These are phyloP conservation scores for Eutypa lata DNA, from an alignment of 2,329 filamentous ascomycete genomes.

Conservation along the genomic window DNA sequence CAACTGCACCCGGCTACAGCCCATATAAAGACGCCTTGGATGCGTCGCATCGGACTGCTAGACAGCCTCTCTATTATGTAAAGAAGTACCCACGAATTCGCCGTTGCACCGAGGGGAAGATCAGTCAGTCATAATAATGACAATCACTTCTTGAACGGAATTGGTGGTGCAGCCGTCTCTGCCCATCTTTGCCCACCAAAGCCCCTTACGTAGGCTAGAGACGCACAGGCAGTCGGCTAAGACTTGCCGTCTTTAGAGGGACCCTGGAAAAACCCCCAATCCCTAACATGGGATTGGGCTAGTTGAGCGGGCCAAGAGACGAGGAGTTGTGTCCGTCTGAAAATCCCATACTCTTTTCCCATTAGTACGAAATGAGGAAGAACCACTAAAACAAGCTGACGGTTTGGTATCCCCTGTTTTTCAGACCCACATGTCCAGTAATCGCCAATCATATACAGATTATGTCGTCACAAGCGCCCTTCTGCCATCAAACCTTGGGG, in stretches of 20 bases:
- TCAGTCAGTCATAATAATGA: not conserved
- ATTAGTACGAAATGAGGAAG: not conserved
- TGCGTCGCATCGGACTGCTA: not conserved
- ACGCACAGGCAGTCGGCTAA: not conserved
- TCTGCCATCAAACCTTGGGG: not conserved
- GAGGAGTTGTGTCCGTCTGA: not conserved
- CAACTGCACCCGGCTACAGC: too few relatives aligned
- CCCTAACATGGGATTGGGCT: not conserved
- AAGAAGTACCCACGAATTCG: not conserved
- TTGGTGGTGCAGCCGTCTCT: not conserved
- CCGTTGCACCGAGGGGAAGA: not conserved
- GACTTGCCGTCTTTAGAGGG: not conserved
- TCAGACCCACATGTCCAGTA: not conserved
- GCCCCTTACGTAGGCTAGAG: not conserved
- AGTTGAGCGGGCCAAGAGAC: not conserved
- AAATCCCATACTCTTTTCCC: not conserved
- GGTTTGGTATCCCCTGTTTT: not conserved
- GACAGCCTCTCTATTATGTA: not conserved
- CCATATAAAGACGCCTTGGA: not conserved
- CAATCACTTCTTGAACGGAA: not conserved
- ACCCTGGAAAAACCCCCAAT: not conserved
- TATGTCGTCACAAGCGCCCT: slow-evolving; percentile 1
- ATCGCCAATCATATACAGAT: not conserved
- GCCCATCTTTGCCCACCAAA: not conserved
- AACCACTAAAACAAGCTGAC: not conserved